Conservation (phyloP, 345 rosid species). For the Euphorbia lathyris region DNA sequence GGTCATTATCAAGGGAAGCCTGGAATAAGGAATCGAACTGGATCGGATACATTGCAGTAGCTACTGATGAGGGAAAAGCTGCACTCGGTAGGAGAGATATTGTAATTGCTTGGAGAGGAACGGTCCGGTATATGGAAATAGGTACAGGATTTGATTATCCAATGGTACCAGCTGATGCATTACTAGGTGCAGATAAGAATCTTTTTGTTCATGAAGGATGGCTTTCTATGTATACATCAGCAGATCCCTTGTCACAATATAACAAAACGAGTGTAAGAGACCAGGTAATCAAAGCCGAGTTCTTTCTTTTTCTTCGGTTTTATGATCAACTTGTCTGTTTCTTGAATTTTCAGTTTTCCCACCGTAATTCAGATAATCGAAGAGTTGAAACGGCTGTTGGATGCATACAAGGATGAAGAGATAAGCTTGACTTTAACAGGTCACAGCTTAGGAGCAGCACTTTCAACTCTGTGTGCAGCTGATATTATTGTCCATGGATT, state of each 20-base stretch:
- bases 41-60: conserved; percentile 56
- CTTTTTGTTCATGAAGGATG: conserved; percentile 46
- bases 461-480: conserved; percentile 46
- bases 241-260: conserved; percentile 37
- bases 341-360: background rate
- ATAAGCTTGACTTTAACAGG: conserved; percentile 52
- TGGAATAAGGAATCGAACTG: conserved; percentile 46
- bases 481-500: conserved; percentile 35
- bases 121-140: conserved; percentile 43
- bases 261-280: conserved; percentile 39
- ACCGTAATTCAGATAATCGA: background rate
- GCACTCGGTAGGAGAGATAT: conserved; percentile 53
- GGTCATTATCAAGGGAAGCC: conserved; percentile 31
- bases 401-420: conserved; percentile 44
- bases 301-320: too few relatives aligned
- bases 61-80: conserved; percentile 44
- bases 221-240: conserved; percentile 46
- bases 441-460: conserved; percentile 57
- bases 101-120: conserved; percentile 49
- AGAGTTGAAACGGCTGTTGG: conserved; percentile 33
- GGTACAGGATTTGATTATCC: conserved; percentile 39
- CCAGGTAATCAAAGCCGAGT: background rate
- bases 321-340: too few relatives aligned
- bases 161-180: conserved; percentile 23
- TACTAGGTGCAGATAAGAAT: conserved; percentile 11